Evolutionary conservation across 2,329 filamentous ascomycete species (phyloP), one percentile per base, ranked within the genome.

Genomic region (Periglandula ipomoeae): DNA sequence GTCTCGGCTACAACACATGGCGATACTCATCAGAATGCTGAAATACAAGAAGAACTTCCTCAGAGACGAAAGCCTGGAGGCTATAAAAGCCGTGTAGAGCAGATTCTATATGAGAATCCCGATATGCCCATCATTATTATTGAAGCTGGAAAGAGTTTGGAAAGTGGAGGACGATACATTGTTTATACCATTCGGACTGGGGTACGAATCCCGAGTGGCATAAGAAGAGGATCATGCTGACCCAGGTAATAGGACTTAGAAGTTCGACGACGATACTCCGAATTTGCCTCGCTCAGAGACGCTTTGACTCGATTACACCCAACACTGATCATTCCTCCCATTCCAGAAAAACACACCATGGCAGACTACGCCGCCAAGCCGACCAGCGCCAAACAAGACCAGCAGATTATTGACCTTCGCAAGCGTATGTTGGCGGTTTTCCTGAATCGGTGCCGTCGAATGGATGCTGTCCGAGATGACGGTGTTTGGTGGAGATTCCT

Each of bases 321-420:
- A 7, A 98, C 93, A 0, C 77, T 98, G 38, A 87, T 98, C 59
- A 87, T 98, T 46, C 94, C 93, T 7, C 93, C 93, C 3, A 98
- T 98, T 60, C 93, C 93, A 20, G 94, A 98, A 70, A 98, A 98
- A 68, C 93, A 98, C 67, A 93, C 89, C 41, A 95, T 98, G 85
- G 91, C 91, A 52, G 93, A 98, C 66, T 98, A 98, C 63, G 93
- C 93, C 15, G 90, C 94, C 24, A 97, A 95, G 59, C 93, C 94
- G 2, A 98, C 93, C 34, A 96, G 91, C 60, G 94, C 94, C 17
- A 98, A 96, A 66, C 91, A 98, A 67, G 94, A 98, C 64, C 85
- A 89, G 50, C 87, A 91, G 52, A 98, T 97, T 41, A 98, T 98
- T 55, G 93, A 98, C 62, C 72, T 97, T 55, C 81, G 93, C 51